Base-by-base conservation (phyloP, 2,329 filamentous ascomycete species). In the Diaporthe sp. region DNA sequence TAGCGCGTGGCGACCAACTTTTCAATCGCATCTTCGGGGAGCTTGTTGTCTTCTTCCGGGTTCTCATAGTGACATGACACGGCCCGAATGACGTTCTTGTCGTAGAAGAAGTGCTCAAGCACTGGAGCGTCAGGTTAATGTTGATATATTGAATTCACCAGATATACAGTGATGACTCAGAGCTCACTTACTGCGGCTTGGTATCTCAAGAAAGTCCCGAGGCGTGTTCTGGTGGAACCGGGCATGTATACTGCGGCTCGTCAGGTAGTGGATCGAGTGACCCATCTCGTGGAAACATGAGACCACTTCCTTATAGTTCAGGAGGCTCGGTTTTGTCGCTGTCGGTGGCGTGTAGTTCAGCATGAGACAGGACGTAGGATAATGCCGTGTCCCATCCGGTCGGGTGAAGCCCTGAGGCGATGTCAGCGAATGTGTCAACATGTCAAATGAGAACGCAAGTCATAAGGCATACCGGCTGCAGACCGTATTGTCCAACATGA, bases 201-300 rank as follows among this genome's bases (percentile, higher is more conserved):
- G 60, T 62, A 60, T 60, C 34, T 60, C 57, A 8, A 60, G 31
- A 60, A 60, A 60, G 34, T 60, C 57, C 19, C 34, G 57, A 0
- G 57, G 57, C 7, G 57, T 60, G 34, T 39, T 60, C 22, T 60
- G 57, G 34, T 60, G 57, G 22, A 60, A 60, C 34, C 57, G 31
- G 12, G 57, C 57, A 12, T 60, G 34, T 22, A 5, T 39, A 15
- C 57, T 60, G 34, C 34, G 57, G 22, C 57, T 60, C 2, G 57
- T 60, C 57, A 60, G 17, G 31, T 60, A 37, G 19, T 60, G 57
- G 19, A 60, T 39, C 31, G 31, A 60, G 57, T 60, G 57, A 8
- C 57, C 57, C 57, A 60, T 60, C 34, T 60, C 57, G 12, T 60
- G 57, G 22, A 60, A 60, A 13, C 57, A 60, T 15, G 57, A 60